Evolutionary conservation across 164 flowering plant genomes (phyloP), one percentile per base, ranked within the genome.

Genomic region (Liriodendron chinense): DNA sequence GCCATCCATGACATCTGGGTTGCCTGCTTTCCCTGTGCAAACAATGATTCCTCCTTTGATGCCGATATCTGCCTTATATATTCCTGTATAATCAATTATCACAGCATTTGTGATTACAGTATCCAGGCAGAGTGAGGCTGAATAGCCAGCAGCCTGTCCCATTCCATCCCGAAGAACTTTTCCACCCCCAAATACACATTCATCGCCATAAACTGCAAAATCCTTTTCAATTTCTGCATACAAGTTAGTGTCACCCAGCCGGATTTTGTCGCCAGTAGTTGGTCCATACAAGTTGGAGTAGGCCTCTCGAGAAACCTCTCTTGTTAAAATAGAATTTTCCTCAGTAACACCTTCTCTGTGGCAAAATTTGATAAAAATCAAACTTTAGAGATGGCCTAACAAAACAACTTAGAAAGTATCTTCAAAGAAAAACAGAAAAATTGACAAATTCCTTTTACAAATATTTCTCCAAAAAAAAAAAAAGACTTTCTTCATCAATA

Each of bases 101-200:
- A 94, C 82, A 75, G 98, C 95, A 88, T 91, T 96, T 73, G 99
- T 94, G 70, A 96, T 89, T 62, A 96, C 97, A 65, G 94, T 88
- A 77, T 96, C 99, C 74, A 94, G 79, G 79, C 88, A 90, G 22
- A 76, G 80, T 71, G 77, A 74, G 22, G 88, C 70, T 69, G 77
- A 61, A 80, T 84, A 83, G 34, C 95, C 97, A 80, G 87, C 83
- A 53, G 92, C 86, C 86, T 92, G 98, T 22, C 99, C 99, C 98
- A 92, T 90, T 74, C 98, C 98, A 77, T 96, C 98, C 76, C 98
- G 87, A 72, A 96, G 68, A 75, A 94, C 99, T 86, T 96, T 96
- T 74, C 99, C 99, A 77, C 99, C 98, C 73, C 99, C 98, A 87
- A 96, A 96, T 26, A 92, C 89, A 81, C 97, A 90, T 83, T 96